These are phyloP conservation scores for Aeschynomene evenia DNA, from an alignment of 306 rosid genomes.

Conservation along the genomic window DNA sequence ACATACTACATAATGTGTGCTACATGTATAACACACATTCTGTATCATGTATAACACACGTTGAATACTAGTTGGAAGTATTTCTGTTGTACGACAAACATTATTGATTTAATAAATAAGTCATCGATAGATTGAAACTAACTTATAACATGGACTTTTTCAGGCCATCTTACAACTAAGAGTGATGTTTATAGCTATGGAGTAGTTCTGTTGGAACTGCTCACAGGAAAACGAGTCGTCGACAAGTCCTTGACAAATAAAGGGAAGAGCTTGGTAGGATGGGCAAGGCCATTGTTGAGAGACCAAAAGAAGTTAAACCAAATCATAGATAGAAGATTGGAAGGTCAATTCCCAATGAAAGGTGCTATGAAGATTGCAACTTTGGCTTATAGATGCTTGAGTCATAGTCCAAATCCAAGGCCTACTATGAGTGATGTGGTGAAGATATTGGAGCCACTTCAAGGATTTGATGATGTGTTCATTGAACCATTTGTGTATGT, in stretches of 20 bases:
- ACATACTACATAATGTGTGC: too few relatives aligned
- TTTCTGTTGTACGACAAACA: too few relatives aligned
- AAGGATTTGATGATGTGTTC: conserved; percentile 48
- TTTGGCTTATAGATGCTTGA: conserved; percentile 63
- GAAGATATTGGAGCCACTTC: conserved; percentile 58
- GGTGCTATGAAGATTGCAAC: conserved; percentile 63
- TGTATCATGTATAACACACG: too few relatives aligned
- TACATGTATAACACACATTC: too few relatives aligned
- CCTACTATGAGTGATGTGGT: conserved; percentile 70
- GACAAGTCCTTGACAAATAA: conserved; percentile 45
- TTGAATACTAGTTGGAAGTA: too few relatives aligned
- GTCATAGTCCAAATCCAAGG: conserved; percentile 60
- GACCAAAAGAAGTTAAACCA: conserved; percentile 43
- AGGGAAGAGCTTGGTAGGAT: conserved; percentile 63
- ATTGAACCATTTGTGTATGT: conserved; percentile 67
- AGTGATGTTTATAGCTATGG: conserved; percentile 90
- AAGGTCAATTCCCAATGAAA: conserved; percentile 58
- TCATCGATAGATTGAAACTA: too few relatives aligned
- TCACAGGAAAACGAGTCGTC: conserved; percentile 71
- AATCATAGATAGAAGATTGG: conserved; percentile 57
- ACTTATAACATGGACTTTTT: not conserved
- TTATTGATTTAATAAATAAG: too few relatives aligned
- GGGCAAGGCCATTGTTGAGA: conserved; percentile 77
- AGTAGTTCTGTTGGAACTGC: conserved; percentile 69
- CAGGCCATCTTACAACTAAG: conserved; percentile 79